Evolutionary conservation across 2,329 filamentous ascomycete species (phyloP), one percentile per base, ranked within the genome.

Genomic region (Exophiala aquamarina): DNA sequence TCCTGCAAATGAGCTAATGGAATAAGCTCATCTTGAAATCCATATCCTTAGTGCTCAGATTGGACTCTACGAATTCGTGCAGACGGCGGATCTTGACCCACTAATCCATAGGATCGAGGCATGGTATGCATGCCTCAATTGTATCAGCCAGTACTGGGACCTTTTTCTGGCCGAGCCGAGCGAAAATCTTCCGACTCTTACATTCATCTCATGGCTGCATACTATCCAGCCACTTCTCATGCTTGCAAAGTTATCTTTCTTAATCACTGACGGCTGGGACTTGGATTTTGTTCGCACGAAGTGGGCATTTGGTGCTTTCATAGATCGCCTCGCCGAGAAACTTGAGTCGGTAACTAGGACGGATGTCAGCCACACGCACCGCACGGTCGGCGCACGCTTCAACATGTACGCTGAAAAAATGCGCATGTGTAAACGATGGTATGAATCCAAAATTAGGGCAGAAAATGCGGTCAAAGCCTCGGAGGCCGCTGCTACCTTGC

Each of bases 121-220:
- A 1, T 62, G 71, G 0, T 77, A 76, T 52, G 68, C 70, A 19
- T 74, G 74, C 4, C 70, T 73, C 35, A 63, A 66, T n/a, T 71
- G 76, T 2, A 58, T 80, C 0, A 70, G 68, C 26, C 59, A 62
- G 0, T 81, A 75, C 63, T 78, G 80, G 38, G 70, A 76, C 2
- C 64, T 64, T 29, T 76, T 76, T 67, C 63, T 75, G 1, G 60
- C 65, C 0, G 61, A 79, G 0, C 70, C 77, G 0, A 61, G 70
- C 0, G 53, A 60, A 0, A 61, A 66, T 3, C 76, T 75, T 41
- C 71, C 71, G 44, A 65, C 67, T 17, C 63, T 78, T 19, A 74
- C 78, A 0, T 70, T 78, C 6, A 63, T 71, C 0, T 57, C 70
- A 0, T 73, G 67, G 29, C 61, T 70, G 1, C 72, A 79, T 44